These are phyloP conservation scores for Kwoniella heveanensis DNA, from an alignment of 768 basidiomycete genomes.

Conservation along the genomic window DNA sequence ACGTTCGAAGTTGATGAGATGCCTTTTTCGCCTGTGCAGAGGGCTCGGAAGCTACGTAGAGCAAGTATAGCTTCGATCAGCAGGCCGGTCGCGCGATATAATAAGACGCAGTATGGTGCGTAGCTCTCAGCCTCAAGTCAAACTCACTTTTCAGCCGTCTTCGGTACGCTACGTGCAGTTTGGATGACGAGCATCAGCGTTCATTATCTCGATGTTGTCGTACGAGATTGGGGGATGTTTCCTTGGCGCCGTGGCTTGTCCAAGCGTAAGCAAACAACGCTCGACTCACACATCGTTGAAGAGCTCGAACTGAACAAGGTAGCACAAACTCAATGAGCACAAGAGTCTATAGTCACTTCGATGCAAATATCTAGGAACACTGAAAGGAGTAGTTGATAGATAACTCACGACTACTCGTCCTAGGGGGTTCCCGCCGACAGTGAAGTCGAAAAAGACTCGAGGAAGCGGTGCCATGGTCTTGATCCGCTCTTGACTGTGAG, in stretches of 20 bases:
- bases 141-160: constrained; percentile 73
- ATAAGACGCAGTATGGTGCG: no score
- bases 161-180: constrained; percentile 63
- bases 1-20: constrained; percentile 65
- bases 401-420: constrained; percentile 54
- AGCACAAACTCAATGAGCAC: not conserved
- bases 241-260: no score
- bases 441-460: constrained; percentile 63
- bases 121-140: no score
- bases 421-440: constrained; percentile 64
- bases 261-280: no score
- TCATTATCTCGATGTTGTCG: not conserved
- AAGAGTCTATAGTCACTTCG: not conserved
- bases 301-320: constrained; percentile 69
- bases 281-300: constrained; percentile 62
- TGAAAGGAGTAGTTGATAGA: not conserved
- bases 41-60: constrained; percentile 80
- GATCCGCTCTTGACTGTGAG: no score
- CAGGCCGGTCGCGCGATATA: no score
- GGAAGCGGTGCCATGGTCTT: constrained; percentile 6
- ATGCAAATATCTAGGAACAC: not conserved
- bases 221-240: no score
- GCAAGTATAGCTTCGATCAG: no score
- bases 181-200: not conserved
- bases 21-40: constrained; percentile 86